These are phyloP conservation scores for Drechslera avenae DNA, from an alignment of 2,329 filamentous ascomycete genomes.

Conservation along the genomic window DNA sequence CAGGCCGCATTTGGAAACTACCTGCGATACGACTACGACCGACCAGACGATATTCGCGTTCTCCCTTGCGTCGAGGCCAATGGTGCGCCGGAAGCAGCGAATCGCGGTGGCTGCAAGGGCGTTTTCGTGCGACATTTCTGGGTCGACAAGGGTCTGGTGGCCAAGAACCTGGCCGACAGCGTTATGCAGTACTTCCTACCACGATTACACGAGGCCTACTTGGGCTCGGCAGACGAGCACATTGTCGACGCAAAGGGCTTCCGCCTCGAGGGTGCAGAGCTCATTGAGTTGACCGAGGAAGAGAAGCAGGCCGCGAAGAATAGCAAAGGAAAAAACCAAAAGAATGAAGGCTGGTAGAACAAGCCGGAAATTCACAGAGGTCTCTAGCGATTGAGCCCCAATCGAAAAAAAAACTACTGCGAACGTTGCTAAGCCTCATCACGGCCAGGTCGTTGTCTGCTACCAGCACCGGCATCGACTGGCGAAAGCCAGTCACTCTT, in stretches of 20 bases:
- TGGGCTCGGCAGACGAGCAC: constrained; percentile 33
- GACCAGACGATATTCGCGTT: constrained; percentile 45
- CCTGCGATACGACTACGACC: constrained; percentile 47
- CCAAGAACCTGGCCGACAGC: constrained; percentile 38
- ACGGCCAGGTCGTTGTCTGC: too few relatives aligned
- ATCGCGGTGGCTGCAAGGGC: constrained; percentile 45
- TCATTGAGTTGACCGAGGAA: constrained; percentile 39
- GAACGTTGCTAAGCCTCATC: too few relatives aligned
- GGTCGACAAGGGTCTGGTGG: constrained; percentile 44
- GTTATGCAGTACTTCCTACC: constrained; percentile 48
- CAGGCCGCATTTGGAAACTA: constrained; percentile 49
- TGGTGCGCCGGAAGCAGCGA: constrained; percentile 43
- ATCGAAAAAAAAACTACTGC: too few relatives aligned
- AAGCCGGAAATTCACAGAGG: background rate
- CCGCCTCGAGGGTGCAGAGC: constrained; percentile 39
- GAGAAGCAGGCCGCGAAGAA: constrained; percentile 36
- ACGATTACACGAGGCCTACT: constrained; percentile 41
- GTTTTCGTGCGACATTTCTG: constrained; percentile 49
- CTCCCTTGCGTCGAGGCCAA: constrained; percentile 49
- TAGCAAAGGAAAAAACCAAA: constrained; percentile 37
- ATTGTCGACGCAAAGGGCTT: constrained; percentile 46
- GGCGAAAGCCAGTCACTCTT: too few relatives aligned
- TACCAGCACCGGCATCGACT: too few relatives aligned
- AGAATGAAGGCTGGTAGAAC: constrained; percentile 42
- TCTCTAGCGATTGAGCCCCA: background rate